These are phyloP conservation scores for Fragilaria radians DNA, from an alignment of 108 stramenopile genomes.

Conservation along the genomic window DNA sequence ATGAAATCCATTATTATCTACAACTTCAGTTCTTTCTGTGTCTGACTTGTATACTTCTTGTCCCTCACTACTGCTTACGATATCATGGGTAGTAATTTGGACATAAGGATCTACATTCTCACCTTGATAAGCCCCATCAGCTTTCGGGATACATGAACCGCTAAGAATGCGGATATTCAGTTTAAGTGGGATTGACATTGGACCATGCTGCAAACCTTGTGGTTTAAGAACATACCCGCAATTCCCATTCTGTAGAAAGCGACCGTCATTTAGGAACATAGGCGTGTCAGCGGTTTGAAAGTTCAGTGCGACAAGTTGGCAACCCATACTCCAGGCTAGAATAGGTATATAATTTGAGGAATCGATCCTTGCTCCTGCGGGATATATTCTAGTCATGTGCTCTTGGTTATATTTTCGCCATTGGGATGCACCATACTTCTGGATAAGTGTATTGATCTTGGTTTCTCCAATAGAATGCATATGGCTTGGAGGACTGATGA, in stretches of 20 bases:
- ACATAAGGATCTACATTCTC: slow-evolving; percentile 82
- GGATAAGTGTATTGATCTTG: slow-evolving; percentile 49
- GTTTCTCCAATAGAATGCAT: slow-evolving; percentile 77
- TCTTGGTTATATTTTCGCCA: slow-evolving; percentile 73
- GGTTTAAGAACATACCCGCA: slow-evolving; percentile 94
- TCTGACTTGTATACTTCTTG: slow-evolving; percentile 13
- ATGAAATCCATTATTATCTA: slow-evolving; percentile 73
- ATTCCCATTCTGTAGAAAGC: slow-evolving; percentile 77
- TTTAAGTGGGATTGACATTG: slow-evolving; percentile 5
- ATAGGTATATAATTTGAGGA: slow-evolving; percentile 92
- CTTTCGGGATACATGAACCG: slow-evolving; percentile 75
- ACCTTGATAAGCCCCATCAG: slow-evolving; percentile 53
- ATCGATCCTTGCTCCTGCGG: slow-evolving; percentile 74
- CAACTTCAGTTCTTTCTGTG: slow-evolving; percentile 19
- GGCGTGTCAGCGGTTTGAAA: slow-evolving; percentile 77
- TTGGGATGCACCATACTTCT: slow-evolving; percentile 20
- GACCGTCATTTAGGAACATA: slow-evolving; percentile 82
- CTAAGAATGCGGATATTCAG: slow-evolving; percentile 47
- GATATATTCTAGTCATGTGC: slow-evolving; percentile 86
- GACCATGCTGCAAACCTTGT: not conserved
- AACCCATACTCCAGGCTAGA: slow-evolving; percentile 83
- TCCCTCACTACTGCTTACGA: slow-evolving; percentile 26
- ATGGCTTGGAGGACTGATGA: slow-evolving; percentile 28
- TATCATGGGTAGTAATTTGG: slow-evolving; percentile 54
- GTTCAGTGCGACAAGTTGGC: slow-evolving; percentile 91